Evolutionary conservation across 768 basidiomycete genomes (phyloP).

Genomic region (Suillus ampliporus): DNA sequence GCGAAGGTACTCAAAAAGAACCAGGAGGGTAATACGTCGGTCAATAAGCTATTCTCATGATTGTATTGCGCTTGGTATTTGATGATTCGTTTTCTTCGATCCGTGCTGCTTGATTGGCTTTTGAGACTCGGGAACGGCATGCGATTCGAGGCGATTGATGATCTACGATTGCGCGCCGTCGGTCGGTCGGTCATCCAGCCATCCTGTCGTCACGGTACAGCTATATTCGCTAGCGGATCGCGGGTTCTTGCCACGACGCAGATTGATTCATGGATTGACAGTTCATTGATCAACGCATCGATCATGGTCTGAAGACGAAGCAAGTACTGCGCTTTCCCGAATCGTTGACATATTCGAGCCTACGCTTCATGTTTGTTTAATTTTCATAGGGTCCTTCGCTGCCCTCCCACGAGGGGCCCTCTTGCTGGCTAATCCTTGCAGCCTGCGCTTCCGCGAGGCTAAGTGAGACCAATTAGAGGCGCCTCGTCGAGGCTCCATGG

Average conservation of each 20-base stretch:
- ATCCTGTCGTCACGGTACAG: not conserved
- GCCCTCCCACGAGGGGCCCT: too few species aligned
- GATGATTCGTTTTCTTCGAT: slow-evolving; percentile 3
- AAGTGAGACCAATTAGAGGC: too few species aligned
- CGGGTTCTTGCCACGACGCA: not conserved
- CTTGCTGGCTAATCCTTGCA: too few species aligned
- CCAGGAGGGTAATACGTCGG: slow-evolving; percentile 92
- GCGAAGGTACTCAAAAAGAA: slow-evolving; percentile 98
- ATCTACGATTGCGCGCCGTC: not conserved
- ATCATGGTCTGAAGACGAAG: not conserved
- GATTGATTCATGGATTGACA: not conserved
- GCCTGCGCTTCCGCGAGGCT: too few species aligned
- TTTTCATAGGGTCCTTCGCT: too few species aligned
- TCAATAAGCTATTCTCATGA: slow-evolving; percentile 93
- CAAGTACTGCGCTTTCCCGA: not conserved
- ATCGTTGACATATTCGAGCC: not conserved
- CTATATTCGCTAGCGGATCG: not conserved
- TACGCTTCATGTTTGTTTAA: too few species aligned
- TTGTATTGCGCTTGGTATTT: slow-evolving; percentile 17
- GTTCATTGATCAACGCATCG: not conserved
- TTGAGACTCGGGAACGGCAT: not conserved
- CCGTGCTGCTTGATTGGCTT: not conserved
- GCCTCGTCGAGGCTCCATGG: too few species aligned
- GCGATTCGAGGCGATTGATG: not conserved
- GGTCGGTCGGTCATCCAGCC: not conserved